Evolutionary conservation across 2,329 filamentous ascomycete genomes (phyloP), one percentile per base, ranked within the genome.

Genomic region (Geosmithia morbida): DNA sequence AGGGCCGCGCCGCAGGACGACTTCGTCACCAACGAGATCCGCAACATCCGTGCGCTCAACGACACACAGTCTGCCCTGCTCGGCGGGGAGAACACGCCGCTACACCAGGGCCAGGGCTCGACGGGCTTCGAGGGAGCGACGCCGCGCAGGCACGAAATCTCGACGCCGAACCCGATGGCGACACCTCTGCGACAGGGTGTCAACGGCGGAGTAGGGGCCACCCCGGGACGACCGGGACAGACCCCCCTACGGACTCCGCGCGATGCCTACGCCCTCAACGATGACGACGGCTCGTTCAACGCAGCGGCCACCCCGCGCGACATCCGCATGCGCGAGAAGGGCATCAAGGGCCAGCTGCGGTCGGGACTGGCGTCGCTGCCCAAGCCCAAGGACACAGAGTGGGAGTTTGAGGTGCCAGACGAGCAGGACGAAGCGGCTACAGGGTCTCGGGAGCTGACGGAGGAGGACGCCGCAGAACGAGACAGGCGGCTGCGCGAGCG

Each of bases 161-260:
- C 88, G n/a, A 98, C 92, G 0, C 92, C 92, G 0, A 98, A 98
- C 59, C 92, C 92, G 0, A 75, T 98, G 70, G 89, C 92, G 1
- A 98, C 92, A 0, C 92, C 92, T 1, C 74, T 94, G 53, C 77
- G 85, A 47, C 71, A 79, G 51, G 75, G 68, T 41, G 64, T 69
- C 2, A 76, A 75, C 51, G 41, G 41, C n/a, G 84, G 79, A 20
- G 69, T 78, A 26, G 83, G 78, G 22, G 79, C 82, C 13, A 94
- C 86, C 14, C 80, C 81, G 7, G 67, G 72, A 37, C 75, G 77
- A 5, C 75, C 81, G 45, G 87, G 86, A 17, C 83, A 87, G 50
- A 95, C 90, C 0, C 88, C 90, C 1, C 69, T 94, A 68, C 80
- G 85, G 49, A 96, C 89, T 8, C 90, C 90, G 10, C 79, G 92